Evolutionary conservation across 129 eudicot species (phyloP), one percentile per base, ranked within the genome.

Genomic region (Dittrichia graveolens): DNA sequence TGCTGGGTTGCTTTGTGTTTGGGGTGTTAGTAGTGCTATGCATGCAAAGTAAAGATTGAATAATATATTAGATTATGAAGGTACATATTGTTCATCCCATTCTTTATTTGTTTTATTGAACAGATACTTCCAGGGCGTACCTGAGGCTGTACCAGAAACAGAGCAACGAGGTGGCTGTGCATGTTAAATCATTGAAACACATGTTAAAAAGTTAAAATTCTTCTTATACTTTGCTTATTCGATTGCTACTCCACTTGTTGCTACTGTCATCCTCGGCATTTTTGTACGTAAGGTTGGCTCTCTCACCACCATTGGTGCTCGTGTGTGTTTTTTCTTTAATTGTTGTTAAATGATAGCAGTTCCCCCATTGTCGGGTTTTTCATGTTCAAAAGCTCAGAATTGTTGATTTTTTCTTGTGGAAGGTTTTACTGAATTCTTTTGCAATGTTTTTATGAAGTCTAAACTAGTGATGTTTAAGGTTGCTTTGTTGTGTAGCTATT

Each of bases 121-220:
- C 97, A 94, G 98, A 74, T 94, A 94, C 81, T 94, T 94, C 75
- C 98, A 94, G 75, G 90, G 93, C 19, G 88, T 94, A n/a, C 98
- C 96, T 0, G 98, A 90, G 62, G 92, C 83, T 38, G 88, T 84
- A 68, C 50, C 95, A 31, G 97, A 90, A 78, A 79, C 91, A 8
- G 98, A 90, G 73, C 96, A 87, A 80, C 82, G 89, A 67, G 97
- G 96, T 69, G 97, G 97, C 24, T 94, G 98, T 75, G 96, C 98
- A 1, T 94, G 98, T 76, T 94, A 81, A 76, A 52, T 61, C 50
- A 16, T 64, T 15, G 15, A 54, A 24, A 24, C 31, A 24, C 31
- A 54, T 40, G 49, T 7, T 14, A 11, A 46, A 34, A 31, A 41
- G 47, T 68, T 49, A 6, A 42, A 63, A 61, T 55, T 39, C 44